Evolutionary conservation across 495 filamentous ascomycete species (phyloP).

Genomic region (Lophium mytilinum): DNA sequence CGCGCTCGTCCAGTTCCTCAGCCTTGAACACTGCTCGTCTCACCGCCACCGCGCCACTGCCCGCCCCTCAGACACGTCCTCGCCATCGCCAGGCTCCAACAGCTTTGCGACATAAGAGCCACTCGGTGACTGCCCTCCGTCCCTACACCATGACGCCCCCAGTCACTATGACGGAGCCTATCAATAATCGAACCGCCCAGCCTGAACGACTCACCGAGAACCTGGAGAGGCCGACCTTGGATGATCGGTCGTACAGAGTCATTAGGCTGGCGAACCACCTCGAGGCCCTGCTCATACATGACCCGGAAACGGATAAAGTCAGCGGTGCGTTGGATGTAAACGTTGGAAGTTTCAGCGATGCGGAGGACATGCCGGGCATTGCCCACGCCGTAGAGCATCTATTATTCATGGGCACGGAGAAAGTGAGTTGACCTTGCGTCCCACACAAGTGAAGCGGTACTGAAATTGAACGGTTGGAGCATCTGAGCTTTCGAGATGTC

Average conservation of each 20-base stretch:
- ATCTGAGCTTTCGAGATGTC: background rate
- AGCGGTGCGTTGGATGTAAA: constrained; percentile 92
- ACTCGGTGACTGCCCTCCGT: background rate
- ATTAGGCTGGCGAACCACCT: constrained; percentile 78
- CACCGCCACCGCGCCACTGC: background rate
- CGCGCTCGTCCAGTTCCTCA: background rate
- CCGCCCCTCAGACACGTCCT: background rate
- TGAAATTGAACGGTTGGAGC: background rate
- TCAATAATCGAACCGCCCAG: constrained; percentile 30
- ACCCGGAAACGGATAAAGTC: constrained; percentile 93
- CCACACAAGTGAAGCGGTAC: too few species aligned
- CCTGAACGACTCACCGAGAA: constrained; percentile 65
- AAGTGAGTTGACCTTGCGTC: constrained; percentile 48
- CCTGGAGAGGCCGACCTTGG: constrained; percentile 78
- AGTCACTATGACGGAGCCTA: constrained; percentile 20
- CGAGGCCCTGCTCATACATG: constrained; percentile 91
- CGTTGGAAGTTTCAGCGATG: constrained; percentile 90
- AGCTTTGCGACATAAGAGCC: background rate
- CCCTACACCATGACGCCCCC: constrained; percentile 2
- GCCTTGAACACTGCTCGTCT: background rate
- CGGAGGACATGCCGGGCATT: constrained; percentile 85
- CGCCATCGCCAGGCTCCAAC: background rate
- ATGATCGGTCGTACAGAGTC: constrained; percentile 83
- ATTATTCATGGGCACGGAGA: constrained; percentile 97
- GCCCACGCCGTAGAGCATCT: constrained; percentile 88